Base-by-base conservation (phyloP, 1,284 basidiomycete species). In the Quambalaria eucalypti region DNA sequence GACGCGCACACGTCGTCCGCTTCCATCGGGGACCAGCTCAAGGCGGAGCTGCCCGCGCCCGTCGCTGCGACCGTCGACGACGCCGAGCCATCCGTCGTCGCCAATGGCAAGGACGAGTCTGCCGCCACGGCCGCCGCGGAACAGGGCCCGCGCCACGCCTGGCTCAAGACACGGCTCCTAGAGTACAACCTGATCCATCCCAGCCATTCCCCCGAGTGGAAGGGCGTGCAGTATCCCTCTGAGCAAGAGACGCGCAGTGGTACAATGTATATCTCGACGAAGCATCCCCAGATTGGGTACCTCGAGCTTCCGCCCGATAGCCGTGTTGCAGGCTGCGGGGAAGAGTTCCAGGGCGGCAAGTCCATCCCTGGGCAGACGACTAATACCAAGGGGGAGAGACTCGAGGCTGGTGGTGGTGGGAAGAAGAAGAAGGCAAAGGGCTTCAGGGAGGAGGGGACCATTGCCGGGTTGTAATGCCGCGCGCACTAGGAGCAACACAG, bases 111-210 rank as follows among this genome's bases (percentile, higher is more conserved):
- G 19, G 5, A 40, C 42, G 4, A 19, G n/a, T 2, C 19, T 23
- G 8, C 31, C 12, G n/a, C 33, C n/a, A 4, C 36, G n/a, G 16
- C 53, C 9, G 39, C 31, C 14, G 16, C 28, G 46, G 31, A 58
- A 60, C 42, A 50, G 38, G 5, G 56, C 51, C 3, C 33, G 57
- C n/a, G 55, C 59, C 14, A 54, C 7, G 62, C 55, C 1, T 73
- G 71, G 73, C 62, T 71, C 10, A 56, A 55, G 25, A 73, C 73
- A 0, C 68, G 59, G 12, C 40, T 73, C 0, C 62, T 75, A 19
- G 57, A 61, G 12, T 51, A 71, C 26, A 54, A 62, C 7, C 62
- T 75, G 8, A 50, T 72, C n/a, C 73, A 75, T 29, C 73, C 73
- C 2, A 58, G 57, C 8, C 57, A 71, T 16, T 61, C 71, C 9